phyloP scores from a whole-genome alignment of 2,329 filamentous ascomycete species.

The Cladosporium sp. region DNA sequence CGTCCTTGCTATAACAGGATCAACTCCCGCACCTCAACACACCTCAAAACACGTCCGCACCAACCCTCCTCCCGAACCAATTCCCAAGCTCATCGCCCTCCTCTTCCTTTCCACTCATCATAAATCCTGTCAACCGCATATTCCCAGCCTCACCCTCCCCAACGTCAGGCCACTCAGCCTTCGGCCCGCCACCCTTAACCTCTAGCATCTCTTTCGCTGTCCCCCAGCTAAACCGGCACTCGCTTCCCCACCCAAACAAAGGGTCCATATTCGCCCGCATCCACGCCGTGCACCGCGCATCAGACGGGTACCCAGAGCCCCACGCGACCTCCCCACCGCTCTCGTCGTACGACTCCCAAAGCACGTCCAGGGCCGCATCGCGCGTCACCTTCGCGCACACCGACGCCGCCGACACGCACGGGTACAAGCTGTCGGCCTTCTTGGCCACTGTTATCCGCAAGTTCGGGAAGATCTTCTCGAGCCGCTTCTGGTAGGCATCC shows the following conservation, averaged over 20 bases:
- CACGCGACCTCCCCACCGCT: conserved; percentile 44
- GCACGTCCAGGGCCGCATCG: conserved; percentile 77
- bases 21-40: not conserved
- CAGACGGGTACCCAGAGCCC: conserved; percentile 92
- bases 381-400: conserved; percentile 95
- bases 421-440: conserved; percentile 89
- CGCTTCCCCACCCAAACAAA: conserved; percentile 88
- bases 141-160: conserved; percentile 59
- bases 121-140: conserved; percentile 69
- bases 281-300: conserved; percentile 74
- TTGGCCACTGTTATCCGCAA: conserved; percentile 45
- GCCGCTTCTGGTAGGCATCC: conserved; percentile 71
- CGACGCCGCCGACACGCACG: conserved; percentile 86
- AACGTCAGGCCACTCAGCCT: conserved; percentile 76
- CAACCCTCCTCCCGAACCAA: conserved; percentile 76
- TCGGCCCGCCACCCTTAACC: conserved; percentile 56
- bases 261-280: conserved; percentile 82
- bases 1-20: too few species aligned
- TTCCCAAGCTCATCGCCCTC: conserved; percentile 60
- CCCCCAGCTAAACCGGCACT: conserved; percentile 93
- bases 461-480: conserved; percentile 78
- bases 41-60: conserved; percentile 62
- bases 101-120: conserved; percentile 44
- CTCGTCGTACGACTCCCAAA: conserved; percentile 53
- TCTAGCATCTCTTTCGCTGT: conserved; percentile 93